Percentiles rank a stretch among this genome's conserved stretches.
Evolutionary conservation across 2,329 filamentous ascomycete genomes (phyloP).

Genomic region (Dactylonectria estremocensis): DNA sequence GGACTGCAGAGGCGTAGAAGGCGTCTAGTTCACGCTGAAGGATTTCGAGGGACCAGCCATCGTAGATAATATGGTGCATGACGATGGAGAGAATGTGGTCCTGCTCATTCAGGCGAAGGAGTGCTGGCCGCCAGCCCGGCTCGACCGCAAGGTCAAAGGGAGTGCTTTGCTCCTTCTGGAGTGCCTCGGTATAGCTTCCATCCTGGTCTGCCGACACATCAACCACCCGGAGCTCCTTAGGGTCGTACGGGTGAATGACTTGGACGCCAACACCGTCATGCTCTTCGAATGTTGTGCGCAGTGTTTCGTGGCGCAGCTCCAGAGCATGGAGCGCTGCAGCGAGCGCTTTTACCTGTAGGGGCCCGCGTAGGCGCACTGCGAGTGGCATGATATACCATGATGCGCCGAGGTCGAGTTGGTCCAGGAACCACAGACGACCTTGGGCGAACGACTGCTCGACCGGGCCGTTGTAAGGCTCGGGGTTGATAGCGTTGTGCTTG

Average conservation of each 20-base stretch:
- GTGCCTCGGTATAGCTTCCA: not conserved
- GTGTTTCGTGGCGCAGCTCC: constrained; percentile 38
- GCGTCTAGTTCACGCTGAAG: constrained; percentile 15
- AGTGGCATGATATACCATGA: constrained; percentile 34
- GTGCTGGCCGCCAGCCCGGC: constrained; percentile 25
- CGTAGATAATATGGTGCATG: constrained; percentile 41
- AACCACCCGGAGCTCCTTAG: not conserved
- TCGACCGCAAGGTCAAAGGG: constrained; percentile 30
- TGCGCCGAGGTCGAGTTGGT: constrained; percentile 32
- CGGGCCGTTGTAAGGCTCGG: not conserved
- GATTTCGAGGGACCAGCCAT: constrained; percentile 39
- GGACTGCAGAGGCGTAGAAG: constrained; percentile 30
- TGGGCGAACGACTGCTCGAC: not conserved
- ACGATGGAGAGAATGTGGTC: constrained; percentile 30
- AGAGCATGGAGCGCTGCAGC: constrained; percentile 24
- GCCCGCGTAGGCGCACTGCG: constrained; percentile 26
- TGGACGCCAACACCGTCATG: constrained; percentile 20
- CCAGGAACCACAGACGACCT: constrained; percentile 36
- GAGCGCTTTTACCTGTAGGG: constrained; percentile 27
- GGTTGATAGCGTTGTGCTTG: not conserved
- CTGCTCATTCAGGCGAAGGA: constrained; percentile 12
- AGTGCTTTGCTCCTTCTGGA: constrained; percentile 27
- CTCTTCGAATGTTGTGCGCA: constrained; percentile 34
- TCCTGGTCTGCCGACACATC: not conserved
- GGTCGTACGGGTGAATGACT: constrained; percentile 10